These are phyloP conservation scores for Gossypium lobatum DNA, from an alignment of 441 rosid genomes.

Conservation along the genomic window DNA sequence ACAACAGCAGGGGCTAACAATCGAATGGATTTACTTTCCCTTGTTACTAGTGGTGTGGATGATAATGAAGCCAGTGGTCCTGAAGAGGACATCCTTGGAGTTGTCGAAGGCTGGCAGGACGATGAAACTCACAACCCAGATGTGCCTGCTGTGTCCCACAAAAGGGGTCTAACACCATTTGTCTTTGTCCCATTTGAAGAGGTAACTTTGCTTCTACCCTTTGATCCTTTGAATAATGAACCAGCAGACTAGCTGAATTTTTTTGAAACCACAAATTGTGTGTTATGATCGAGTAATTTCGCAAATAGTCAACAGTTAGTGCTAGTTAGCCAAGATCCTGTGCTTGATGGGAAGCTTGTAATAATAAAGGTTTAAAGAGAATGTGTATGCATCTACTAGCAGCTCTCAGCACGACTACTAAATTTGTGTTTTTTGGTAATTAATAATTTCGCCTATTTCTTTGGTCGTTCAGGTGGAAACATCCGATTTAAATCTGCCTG, in stretches of 20 bases:
- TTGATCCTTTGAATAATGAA: neutral
- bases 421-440: neutral
- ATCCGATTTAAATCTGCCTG: constrained; percentile 76
- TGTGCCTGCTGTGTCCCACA: constrained; percentile 75
- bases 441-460: neutral
- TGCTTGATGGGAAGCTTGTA: neutral
- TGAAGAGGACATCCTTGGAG: constrained; percentile 66
- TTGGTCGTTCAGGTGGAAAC: constrained; percentile 51
- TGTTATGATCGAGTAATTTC: neutral
- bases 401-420: neutral
- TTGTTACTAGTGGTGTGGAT: constrained; percentile 71
- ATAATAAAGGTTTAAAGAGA: neutral
- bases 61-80: constrained; percentile 45
- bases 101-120: constrained; percentile 68
- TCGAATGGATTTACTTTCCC: constrained; percentile 81
- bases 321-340: neutral
- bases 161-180: constrained; percentile 78
- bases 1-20: constrained; percentile 73
- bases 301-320: neutral
- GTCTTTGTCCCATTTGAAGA: constrained; percentile 86
- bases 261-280: neutral
- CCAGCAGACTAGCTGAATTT: neutral
- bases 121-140: constrained; percentile 76
- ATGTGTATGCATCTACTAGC: neutral
- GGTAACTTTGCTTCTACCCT: constrained; percentile 30